Base-by-base conservation (phyloP, 2,329 filamentous ascomycete genomes). In the Aspergillus tanneri region DNA sequence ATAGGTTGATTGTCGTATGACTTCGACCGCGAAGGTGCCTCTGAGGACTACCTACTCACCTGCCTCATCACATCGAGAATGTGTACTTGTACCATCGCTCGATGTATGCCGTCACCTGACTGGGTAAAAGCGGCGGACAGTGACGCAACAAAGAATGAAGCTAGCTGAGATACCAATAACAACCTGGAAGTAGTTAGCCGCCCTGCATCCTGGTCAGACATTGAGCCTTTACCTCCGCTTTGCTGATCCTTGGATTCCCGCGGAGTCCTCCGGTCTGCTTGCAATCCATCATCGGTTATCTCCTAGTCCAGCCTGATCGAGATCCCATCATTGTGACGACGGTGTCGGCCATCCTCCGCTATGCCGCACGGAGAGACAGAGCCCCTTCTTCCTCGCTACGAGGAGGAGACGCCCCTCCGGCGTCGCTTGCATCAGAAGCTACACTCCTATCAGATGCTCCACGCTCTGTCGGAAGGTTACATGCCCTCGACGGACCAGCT, bases 401-500 rank as follows among this genome's bases (percentile, higher is more conserved):
- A 68, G 52, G 86, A 95, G 68, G 88, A 93, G 61, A 95, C 91
- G 1, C 73, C 77, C 24, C 74, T 91, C 45, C 88, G 96, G 77
- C 79, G 84, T 39, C 78, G 84, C 60, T 79, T 95, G 49, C 88
- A 92, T 63, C 84, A 92, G 69, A 96, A 96, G 77, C 80, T 97
- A 52, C 92, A 96, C 72, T 86, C 86, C 21, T 96, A 96, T 66
- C 90, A 96, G 76, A 95, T 96, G 86, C 67, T 90, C 22, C 82
- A 88, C 44, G 92, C 92, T 46, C 68, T 96, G 8, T 81, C 82
- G 1, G 82, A 88, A 62, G 92, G 92, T 5, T 96, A 85, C 70
- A 91, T 97, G 87, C 92, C 92, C 38, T 93, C 89, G 5, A 96
- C 88, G 9, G 86, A 93, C 58, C 92, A 97, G 68, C 65, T 80